phyloP scores from a whole-genome alignment of 1,284 basidiomycete genomes.

The Austropuccinia psidii region DNA sequence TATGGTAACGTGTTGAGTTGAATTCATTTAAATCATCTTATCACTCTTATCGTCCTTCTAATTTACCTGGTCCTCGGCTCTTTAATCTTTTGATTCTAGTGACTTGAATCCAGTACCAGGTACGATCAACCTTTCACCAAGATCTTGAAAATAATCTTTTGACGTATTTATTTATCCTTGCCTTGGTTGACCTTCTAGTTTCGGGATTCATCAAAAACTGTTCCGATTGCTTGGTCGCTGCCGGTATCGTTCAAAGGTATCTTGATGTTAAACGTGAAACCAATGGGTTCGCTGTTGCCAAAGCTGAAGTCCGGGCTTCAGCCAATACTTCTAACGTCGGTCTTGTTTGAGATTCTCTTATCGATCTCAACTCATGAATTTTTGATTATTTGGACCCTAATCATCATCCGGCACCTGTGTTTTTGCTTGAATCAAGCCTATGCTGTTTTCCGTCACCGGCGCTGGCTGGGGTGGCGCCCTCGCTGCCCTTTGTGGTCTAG shows the following conservation, averaged over 20 bases:
- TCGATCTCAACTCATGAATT: too few relatives aligned
- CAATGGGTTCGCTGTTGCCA: slow-evolving; percentile 37
- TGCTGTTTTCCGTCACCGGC: neutral
- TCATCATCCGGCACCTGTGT: too few relatives aligned
- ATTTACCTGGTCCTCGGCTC: too few relatives aligned
- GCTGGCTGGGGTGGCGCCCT: slow-evolving; percentile 25
- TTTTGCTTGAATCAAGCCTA: neutral
- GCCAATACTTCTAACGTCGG: neutral
- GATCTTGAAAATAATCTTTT: neutral
- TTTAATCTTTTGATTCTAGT: neutral
- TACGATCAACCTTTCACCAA: neutral
- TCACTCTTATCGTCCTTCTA: too few relatives aligned
- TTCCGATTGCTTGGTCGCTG: slow-evolving; percentile 35
- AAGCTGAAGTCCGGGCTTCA: slow-evolving; percentile 19
- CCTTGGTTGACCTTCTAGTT: neutral
- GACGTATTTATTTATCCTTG: too few relatives aligned
- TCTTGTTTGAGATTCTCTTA: neutral
- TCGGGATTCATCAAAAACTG: slow-evolving; percentile 32
- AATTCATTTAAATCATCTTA: neutral
- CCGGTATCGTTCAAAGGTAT: slow-evolving; percentile 35
- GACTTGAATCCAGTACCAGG: neutral
- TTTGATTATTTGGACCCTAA: too few relatives aligned
- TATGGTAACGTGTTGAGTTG: too few relatives aligned
- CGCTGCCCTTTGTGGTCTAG: slow-evolving; percentile 36
- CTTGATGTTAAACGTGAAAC: slow-evolving; percentile 37